Conservation (phyloP, 345 rosid genomes). For the Rhodomyrtus tomentosa region DNA sequence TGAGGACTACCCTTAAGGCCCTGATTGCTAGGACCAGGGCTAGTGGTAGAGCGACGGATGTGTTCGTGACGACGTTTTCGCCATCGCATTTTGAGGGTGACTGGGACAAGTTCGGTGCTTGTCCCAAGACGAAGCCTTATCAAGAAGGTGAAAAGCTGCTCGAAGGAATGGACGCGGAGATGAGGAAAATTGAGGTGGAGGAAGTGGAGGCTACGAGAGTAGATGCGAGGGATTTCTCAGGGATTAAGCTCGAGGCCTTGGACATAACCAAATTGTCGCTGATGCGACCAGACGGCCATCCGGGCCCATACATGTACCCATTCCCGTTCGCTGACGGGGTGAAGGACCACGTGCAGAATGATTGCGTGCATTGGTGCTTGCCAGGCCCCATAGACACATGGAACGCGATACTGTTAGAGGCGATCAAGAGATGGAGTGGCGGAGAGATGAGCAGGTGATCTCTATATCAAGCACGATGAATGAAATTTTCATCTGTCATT, state of each 20-base stretch:
- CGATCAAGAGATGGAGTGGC: slow-evolving; percentile 44
- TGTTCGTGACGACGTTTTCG: slow-evolving; percentile 62
- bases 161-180: slow-evolving; percentile 72
- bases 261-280: slow-evolving; percentile 64
- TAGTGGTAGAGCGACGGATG: slow-evolving; percentile 10
- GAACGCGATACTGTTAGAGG: slow-evolving; percentile 66
- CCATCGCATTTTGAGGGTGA: slow-evolving; percentile 96
- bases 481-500: neutral
- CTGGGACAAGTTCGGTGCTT: slow-evolving; percentile 90
- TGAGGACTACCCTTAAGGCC: slow-evolving; percentile 50
- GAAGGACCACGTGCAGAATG: slow-evolving; percentile 68
- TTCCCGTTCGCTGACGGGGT: slow-evolving; percentile 71
- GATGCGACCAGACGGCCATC: slow-evolving; percentile 85
- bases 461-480: neutral
- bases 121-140: slow-evolving; percentile 69
- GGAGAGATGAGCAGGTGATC: neutral
- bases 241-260: slow-evolving; percentile 47
- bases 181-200: slow-evolving; percentile 53
- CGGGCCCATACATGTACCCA: slow-evolving; percentile 80
- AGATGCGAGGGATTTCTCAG: slow-evolving; percentile 4
- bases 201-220: slow-evolving; percentile 42
- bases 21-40: slow-evolving; percentile 22
- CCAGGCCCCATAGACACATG: slow-evolving; percentile 95
- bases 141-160: slow-evolving; percentile 44
- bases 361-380: slow-evolving; percentile 95